A percentile compares a stretch with the other conserved stretches of the same genome.
These are phyloP conservation scores for Noccaea bulbosa DNA, from an alignment of 345 rosid species.

Conservation along the genomic window DNA sequence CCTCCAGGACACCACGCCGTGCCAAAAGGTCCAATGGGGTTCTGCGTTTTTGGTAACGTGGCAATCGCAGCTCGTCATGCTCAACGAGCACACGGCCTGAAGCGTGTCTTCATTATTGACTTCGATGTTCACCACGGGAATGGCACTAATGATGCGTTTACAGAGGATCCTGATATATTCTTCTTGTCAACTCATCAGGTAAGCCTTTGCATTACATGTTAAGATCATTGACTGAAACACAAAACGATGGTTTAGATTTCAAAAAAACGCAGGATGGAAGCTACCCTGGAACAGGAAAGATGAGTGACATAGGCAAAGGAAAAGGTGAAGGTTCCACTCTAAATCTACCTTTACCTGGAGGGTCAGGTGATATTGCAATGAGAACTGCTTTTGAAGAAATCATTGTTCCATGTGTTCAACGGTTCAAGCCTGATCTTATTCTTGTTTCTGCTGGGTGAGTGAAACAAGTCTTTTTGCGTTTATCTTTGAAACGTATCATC, in stretches of 20 bases:
- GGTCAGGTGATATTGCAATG: slow-evolving; percentile 89
- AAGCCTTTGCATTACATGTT: slow-evolving; percentile 13
- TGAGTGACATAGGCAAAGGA: slow-evolving; percentile 75
- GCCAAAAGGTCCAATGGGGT: slow-evolving; percentile 97
- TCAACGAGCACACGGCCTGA: slow-evolving; percentile 68
- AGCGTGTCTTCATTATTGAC: slow-evolving; percentile 80
- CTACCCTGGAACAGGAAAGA: slow-evolving; percentile 91
- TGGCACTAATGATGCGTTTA: slow-evolving; percentile 89
- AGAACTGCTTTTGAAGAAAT: slow-evolving; percentile 83
- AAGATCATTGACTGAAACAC: too few relatives aligned
- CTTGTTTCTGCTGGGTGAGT: slow-evolving; percentile 98
- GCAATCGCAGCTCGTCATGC: slow-evolving; percentile 96
- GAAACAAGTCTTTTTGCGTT: neutral
- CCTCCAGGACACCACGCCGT: slow-evolving; percentile 97
- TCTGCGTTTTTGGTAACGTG: slow-evolving; percentile 91
- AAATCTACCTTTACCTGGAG: slow-evolving; percentile 92
- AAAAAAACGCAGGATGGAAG: slow-evolving; percentile 69
- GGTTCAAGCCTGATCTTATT: slow-evolving; percentile 89
- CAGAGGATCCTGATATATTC: slow-evolving; percentile 85
- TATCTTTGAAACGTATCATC: neutral
- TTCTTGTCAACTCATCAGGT: slow-evolving; percentile 97
- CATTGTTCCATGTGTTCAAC: slow-evolving; percentile 83
- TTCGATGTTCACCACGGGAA: slow-evolving; percentile 98
- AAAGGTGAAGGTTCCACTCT: slow-evolving; percentile 89
- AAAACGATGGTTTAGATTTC: too few relatives aligned